A percentile compares a stretch with the other conserved stretches of the same genome.
Evolutionary conservation across 768 basidiomycete species (phyloP).

Genomic region (Pleurotus ostreatus): DNA sequence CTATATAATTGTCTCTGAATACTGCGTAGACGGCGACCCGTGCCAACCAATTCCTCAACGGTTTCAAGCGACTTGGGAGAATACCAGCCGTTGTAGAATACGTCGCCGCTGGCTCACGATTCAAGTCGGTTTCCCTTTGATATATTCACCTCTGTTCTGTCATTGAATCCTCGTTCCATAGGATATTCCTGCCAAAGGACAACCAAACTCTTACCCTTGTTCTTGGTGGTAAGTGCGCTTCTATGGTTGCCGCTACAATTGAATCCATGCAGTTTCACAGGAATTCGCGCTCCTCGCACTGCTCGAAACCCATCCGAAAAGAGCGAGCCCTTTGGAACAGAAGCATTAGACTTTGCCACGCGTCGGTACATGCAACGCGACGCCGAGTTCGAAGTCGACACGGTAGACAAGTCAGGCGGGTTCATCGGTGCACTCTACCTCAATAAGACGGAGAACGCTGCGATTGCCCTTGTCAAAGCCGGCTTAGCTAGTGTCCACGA

Average conservation of each 20-base stretch:
- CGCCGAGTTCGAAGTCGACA: constrained; percentile 88
- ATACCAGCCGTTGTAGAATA: constrained; percentile 89
- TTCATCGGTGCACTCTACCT: constrained; percentile 88
- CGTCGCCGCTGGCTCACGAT: constrained; percentile 90
- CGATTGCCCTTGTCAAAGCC: constrained; percentile 77
- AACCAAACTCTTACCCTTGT: constrained; percentile 93
- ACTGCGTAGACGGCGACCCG: constrained; percentile 53
- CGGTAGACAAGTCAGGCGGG: constrained; percentile 90
- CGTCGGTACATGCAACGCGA: constrained; percentile 91
- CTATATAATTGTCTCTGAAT: not conserved
- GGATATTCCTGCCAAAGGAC: constrained; percentile 83
- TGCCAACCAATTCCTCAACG: constrained; percentile 83
- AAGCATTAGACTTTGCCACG: constrained; percentile 77
- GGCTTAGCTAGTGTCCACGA: constrained; percentile 86
- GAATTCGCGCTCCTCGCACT: constrained; percentile 78
- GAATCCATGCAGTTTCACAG: constrained; percentile 28
- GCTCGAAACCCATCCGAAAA: constrained; percentile 80
- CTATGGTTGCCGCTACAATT: constrained; percentile 1
- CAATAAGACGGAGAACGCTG: constrained; percentile 85
- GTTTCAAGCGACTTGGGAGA: constrained; percentile 86
- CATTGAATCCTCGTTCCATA: constrained; percentile 20
- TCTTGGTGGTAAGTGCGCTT: constrained; percentile 56
- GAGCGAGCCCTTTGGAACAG: constrained; percentile 82
- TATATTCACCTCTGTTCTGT: constrained; percentile 1
- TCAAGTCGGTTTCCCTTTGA: constrained; percentile 59